These are phyloP conservation scores for Pulveroboletus sp. DNA, from an alignment of 768 basidiomycete genomes.

Conservation along the genomic window DNA sequence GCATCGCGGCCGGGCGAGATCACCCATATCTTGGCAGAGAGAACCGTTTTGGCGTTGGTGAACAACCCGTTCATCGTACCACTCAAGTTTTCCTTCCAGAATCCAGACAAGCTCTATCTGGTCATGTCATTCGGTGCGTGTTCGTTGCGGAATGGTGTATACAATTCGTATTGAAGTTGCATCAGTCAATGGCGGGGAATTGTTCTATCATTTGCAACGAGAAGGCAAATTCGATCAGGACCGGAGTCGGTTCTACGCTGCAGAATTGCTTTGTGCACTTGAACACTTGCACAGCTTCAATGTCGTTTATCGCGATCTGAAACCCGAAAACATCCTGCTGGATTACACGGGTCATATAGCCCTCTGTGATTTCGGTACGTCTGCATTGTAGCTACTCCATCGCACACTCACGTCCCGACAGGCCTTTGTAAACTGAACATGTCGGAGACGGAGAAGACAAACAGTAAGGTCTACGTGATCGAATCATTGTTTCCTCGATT, in stretches of 20 bases:
- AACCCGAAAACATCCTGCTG: conserved; percentile 96
- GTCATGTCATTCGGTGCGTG: conserved; percentile 90
- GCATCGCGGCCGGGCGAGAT: conserved; percentile 95
- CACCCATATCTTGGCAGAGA: conserved; percentile 94
- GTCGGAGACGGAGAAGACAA: conserved; percentile 96
- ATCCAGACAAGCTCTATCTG: conserved; percentile 93
- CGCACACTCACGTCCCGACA: conserved; percentile 19
- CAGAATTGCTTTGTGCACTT: conserved; percentile 91
- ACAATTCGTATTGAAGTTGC: conserved; percentile 1
- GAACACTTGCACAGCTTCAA: conserved; percentile 98
- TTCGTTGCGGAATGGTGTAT: not conserved
- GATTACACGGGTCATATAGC: conserved; percentile 99
- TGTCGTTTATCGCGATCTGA: conserved; percentile 96
- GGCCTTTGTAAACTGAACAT: conserved; percentile 95
- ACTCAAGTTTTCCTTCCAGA: conserved; percentile 98
- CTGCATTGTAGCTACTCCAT: not conserved
- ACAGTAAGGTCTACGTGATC: conserved; percentile 54
- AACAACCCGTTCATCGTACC: conserved; percentile 99
- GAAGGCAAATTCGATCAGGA: conserved; percentile 95
- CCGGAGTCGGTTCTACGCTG: conserved; percentile 94
- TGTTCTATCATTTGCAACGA: conserved; percentile 96
- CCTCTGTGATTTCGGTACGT: conserved; percentile 87
- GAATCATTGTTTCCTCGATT: not conserved
- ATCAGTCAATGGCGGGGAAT: conserved; percentile 91
- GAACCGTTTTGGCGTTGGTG: conserved; percentile 93